Percentiles rank a stretch among this genome's conserved stretches.
Conservation (phyloP, 2,329 filamentous ascomycete genomes). For the Sclerotinia glacialis region DNA sequence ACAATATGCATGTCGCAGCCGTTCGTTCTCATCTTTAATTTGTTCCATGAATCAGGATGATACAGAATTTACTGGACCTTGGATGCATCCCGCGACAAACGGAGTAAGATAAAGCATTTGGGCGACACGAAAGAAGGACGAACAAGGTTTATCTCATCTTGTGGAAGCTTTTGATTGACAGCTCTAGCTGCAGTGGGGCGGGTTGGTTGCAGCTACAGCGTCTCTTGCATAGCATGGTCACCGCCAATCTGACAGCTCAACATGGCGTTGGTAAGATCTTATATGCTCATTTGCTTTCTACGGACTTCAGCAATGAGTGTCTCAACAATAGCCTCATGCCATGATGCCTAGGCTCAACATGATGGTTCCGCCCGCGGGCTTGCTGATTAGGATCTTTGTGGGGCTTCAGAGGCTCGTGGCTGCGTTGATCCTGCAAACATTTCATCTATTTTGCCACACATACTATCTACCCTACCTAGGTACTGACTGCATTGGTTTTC, state of each 20-base stretch:
- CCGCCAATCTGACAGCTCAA: not conserved
- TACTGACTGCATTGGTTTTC: slow-evolving; percentile 10
- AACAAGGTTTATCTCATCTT: not conserved
- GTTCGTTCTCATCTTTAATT: not conserved
- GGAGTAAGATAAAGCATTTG: not conserved
- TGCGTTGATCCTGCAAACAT: slow-evolving; percentile 6
- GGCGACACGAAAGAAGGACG: not conserved
- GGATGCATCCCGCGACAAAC: slow-evolving; percentile 2
- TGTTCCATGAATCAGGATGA: not conserved
- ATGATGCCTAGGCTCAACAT: not conserved
- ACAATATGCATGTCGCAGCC: not conserved
- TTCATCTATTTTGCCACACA: slow-evolving; percentile 8
- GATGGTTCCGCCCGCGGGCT: not conserved
- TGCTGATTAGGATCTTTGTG: not conserved
- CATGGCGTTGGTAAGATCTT: not conserved
- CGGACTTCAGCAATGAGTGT: not conserved
- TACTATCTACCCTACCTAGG: not conserved
- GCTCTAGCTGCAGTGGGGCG: slow-evolving; percentile 3
- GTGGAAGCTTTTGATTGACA: not conserved
- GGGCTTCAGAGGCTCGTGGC: not conserved
- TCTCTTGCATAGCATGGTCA: slow-evolving; percentile 3
- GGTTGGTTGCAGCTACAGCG: not conserved
- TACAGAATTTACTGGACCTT: not conserved
- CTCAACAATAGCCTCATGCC: not conserved
- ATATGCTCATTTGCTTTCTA: not conserved